Conservation (phyloP, 345 rosid species). For the Eucalyptus grandis region DNA sequence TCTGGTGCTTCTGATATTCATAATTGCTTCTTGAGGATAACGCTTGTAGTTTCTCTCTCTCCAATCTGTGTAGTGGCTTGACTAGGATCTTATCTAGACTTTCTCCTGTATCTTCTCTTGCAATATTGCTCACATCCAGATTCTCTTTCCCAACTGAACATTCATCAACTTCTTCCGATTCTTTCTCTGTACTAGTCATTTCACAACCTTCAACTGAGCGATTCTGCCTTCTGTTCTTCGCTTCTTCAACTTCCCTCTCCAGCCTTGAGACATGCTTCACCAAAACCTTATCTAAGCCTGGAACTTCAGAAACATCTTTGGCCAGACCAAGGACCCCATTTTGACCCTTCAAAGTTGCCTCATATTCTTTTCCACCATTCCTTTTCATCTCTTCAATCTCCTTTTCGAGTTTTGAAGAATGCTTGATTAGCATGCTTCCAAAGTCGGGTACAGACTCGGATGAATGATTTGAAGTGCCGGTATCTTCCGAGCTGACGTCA, state of each 20-base stretch:
- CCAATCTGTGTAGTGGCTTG: constrained; percentile 42
- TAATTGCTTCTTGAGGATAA: constrained; percentile 13
- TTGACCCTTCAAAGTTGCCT: constrained; percentile 10
- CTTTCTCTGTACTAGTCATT: not conserved
- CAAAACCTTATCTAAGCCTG: constrained; percentile 67
- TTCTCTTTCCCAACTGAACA: constrained; percentile 43
- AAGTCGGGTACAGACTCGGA: constrained; percentile 34
- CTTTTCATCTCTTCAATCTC: constrained; percentile 23
- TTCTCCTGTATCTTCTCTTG: constrained; percentile 6
- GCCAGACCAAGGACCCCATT: not conserved
- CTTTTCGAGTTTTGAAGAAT: constrained; percentile 31
- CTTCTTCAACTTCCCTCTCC: constrained; percentile 81
- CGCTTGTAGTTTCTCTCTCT: constrained; percentile 35
- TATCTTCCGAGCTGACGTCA: not conserved
- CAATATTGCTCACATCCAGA: constrained; percentile 11
- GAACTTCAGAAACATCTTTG: constrained; percentile 18
- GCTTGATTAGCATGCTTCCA: constrained; percentile 30
- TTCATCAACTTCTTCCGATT: not conserved
- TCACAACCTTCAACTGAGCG: constrained; percentile 1
- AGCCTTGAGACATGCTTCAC: constrained; percentile 65
- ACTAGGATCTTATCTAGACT: constrained; percentile 52
- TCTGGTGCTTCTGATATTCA: constrained; percentile 12
- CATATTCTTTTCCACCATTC: constrained; percentile 9
- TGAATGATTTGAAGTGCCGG: not conserved
- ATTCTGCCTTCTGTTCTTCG: constrained; percentile 39